A percentile compares a stretch with the other conserved stretches of the same genome.
These are phyloP conservation scores for Kokia cookei DNA, from an alignment of 441 rosid genomes.

Conservation along the genomic window DNA sequence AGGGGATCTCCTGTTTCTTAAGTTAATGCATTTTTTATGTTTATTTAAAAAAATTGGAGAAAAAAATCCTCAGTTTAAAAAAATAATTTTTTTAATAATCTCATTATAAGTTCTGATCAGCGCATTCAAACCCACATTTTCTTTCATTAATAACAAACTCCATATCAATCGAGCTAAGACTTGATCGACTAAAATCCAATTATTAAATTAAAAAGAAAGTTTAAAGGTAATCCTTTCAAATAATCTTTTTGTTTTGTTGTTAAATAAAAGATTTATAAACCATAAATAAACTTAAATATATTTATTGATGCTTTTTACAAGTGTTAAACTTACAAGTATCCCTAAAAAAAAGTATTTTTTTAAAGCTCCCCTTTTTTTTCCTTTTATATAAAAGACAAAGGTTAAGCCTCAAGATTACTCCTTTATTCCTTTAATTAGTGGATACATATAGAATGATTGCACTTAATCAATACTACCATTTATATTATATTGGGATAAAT, in stretches of 20 bases:
- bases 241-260: not conserved
- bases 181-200: no score
- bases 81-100: no score
- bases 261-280: not conserved
- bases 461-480: not conserved
- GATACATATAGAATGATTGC: not conserved
- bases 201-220: not conserved
- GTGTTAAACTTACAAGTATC: not conserved
- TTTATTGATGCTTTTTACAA: not conserved
- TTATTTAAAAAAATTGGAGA: no score
- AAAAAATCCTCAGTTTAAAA: no score
- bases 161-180: no score
- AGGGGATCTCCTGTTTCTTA: no score
- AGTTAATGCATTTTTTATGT: no score
- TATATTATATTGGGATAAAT: not conserved
- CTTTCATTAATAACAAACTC: no score
- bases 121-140: no score
- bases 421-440: not conserved
- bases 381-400: not conserved
- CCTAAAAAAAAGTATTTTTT: not conserved
- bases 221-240: not conserved
- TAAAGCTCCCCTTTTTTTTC: not conserved
- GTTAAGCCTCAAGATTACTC: conserved; percentile 2
- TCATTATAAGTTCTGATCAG: no score
- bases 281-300: not conserved